Evolutionary conservation across 2,329 filamentous ascomycete genomes (phyloP).

Genomic region (Aspergillus cejpii): DNA sequence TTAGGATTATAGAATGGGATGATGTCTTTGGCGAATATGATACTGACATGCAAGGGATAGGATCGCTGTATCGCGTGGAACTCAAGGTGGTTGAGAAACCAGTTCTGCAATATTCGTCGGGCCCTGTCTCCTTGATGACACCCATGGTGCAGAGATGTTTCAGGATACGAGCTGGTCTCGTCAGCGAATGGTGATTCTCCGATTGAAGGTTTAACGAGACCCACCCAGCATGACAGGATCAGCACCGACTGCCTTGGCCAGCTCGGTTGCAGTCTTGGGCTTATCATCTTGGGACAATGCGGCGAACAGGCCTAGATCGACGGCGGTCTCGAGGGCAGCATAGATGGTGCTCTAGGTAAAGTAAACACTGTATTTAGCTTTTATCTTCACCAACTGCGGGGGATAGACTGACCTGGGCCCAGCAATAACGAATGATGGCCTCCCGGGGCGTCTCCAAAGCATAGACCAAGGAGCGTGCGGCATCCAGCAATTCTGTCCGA

Average conservation of each 20-base stretch:
- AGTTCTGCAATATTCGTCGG: slow-evolving; percentile 29
- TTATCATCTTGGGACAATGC: slow-evolving; percentile 17
- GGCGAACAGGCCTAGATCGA: slow-evolving; percentile 21
- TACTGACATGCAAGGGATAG: slow-evolving; percentile 25
- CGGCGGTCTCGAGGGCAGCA: slow-evolving; percentile 20
- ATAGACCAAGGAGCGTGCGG: slow-evolving; percentile 15
- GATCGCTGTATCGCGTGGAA: slow-evolving; percentile 19
- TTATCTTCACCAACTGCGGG: no score
- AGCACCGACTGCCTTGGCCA: slow-evolving; percentile 17
- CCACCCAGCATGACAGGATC: slow-evolving; percentile 18
- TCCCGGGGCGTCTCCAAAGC: slow-evolving; percentile 44
- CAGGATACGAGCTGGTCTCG: slow-evolving; percentile 24
- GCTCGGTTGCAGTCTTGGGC: slow-evolving; percentile 17
- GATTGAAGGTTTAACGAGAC: background rate
- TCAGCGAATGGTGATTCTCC: background rate
- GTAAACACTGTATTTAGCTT: background rate
- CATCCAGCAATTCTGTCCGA: slow-evolving; percentile 13
- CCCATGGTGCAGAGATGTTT: slow-evolving; percentile 35
- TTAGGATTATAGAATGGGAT: no score
- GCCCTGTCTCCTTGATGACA: slow-evolving; percentile 28
- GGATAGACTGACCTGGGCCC: slow-evolving; percentile 39
- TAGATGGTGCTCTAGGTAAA: slow-evolving; percentile 14
- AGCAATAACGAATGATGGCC: slow-evolving; percentile 44
- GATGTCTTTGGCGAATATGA: no score
- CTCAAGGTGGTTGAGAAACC: slow-evolving; percentile 27